Base-by-base conservation (phyloP, 2,329 filamentous ascomycete genomes). In the Cyclaneusma minus region DNA sequence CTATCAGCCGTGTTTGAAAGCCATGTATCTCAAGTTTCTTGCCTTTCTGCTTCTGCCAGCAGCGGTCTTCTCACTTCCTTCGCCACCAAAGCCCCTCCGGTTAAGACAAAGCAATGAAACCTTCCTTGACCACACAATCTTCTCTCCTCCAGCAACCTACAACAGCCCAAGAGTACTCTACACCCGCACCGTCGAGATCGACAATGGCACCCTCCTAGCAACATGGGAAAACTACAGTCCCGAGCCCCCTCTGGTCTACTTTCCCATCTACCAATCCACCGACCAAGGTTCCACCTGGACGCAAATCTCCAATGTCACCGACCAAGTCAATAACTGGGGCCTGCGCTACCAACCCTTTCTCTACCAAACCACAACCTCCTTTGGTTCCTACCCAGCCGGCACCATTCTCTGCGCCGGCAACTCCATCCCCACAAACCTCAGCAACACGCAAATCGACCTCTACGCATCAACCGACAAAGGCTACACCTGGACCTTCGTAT, bases 331-430 rank as follows among this genome's bases (percentile, higher is more conserved):
- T 35, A 62, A 62, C 21, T 70, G 65, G 54, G 76, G 76, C 12
- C 45, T 79, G 28, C 62, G 71, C 16, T 79, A 78, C 40, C 77
- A 82, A 40, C 77, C 77, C 0, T 65, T 68, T 45, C 54, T 82
- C 9, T 78, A 76, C 39, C 60, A 69, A 35, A 59, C 82, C 3
- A 63, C 68, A 0, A 51, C 62, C 21, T 45, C 51, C 3, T 54
- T 80, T 25, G 75, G 63, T 11, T 53, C 57, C 2, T 79, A 61
- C 41, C 50, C 58, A 2, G 61, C 60, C 4, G 77, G 74, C 3
- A 80, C 74, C 0, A 51, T 83, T 12, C 54, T 82, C 7, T 47
- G 64, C 6, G 59, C 71, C 37, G 50, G 50, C 16, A 52, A 51
- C 32, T 45, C 31, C 33, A 53, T 46, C 35, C 52, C 45, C 28